Conservation (phyloP, 495 filamentous ascomycete species). For the Penicillium paradoxum region DNA sequence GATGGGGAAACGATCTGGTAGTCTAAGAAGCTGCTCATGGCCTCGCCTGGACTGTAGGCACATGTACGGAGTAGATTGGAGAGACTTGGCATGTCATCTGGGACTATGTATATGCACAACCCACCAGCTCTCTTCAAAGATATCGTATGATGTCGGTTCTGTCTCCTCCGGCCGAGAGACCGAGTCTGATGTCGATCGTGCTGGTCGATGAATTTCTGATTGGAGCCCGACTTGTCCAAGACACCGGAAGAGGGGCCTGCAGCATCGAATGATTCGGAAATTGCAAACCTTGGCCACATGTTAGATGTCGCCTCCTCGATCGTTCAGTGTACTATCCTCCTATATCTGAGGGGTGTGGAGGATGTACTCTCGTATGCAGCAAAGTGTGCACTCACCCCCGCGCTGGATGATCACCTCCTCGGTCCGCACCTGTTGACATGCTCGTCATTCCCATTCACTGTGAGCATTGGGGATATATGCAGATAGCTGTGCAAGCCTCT, state of each 20-base stretch:
- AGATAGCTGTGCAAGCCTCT: not conserved
- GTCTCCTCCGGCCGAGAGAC: slow-evolving; percentile 10
- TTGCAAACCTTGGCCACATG: slow-evolving; percentile 13
- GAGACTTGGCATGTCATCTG: not conserved
- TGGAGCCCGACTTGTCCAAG: not conserved
- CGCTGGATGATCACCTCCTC: not conserved
- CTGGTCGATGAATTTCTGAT: not conserved
- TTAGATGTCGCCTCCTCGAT: not conserved
- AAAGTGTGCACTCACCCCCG: not conserved
- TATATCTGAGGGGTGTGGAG: too few species aligned
- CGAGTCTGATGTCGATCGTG: slow-evolving; percentile 5
- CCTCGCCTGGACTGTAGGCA: too few species aligned
- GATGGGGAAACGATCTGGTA: too few species aligned
- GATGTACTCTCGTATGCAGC: not conserved
- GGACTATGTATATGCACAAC: too few species aligned
- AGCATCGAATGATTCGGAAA: slow-evolving; percentile 2
- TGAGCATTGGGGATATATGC: not conserved
- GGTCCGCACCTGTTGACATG: not conserved
- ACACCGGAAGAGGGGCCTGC: not conserved
- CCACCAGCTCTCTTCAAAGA: too few species aligned
- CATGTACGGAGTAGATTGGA: too few species aligned
- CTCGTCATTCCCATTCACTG: not conserved
- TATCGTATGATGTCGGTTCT: slow-evolving; percentile 16
- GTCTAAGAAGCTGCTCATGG: too few species aligned
- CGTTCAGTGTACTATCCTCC: too few species aligned